Conservation (phyloP, 2,329 filamentous ascomycete genomes). For the Hymenoscyphus linearis region DNA sequence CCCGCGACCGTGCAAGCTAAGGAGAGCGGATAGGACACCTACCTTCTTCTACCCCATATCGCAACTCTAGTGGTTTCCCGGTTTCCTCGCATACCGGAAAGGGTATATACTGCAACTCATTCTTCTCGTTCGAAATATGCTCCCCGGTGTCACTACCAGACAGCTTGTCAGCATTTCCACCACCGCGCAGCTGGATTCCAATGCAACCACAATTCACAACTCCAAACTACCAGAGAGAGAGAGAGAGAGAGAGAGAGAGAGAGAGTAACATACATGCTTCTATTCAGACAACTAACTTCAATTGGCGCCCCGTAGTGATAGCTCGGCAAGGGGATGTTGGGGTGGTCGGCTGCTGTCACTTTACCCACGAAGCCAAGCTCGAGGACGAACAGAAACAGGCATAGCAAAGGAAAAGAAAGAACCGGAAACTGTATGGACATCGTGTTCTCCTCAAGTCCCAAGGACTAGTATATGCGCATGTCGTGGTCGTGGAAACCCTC, state of each 20-base stretch:
- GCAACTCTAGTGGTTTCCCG: conserved; percentile 70
- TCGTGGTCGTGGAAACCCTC: background rate
- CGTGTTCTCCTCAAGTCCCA: background rate
- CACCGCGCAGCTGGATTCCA: background rate
- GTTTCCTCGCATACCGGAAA: conserved; percentile 92
- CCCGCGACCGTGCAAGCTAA: background rate
- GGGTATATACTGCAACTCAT: conserved; percentile 86
- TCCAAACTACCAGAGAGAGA: background rate
- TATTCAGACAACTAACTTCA: conserved; percentile 67
- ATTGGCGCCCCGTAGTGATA: conserved; percentile 64
- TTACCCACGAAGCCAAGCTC: conserved; percentile 4
- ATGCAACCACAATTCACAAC: background rate
- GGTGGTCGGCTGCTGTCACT: conserved; percentile 20
- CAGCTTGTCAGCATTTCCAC: conserved; percentile 1
- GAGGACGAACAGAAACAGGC: conserved; percentile 7
- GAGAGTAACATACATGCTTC: conserved; percentile 55
- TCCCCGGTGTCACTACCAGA: conserved; percentile 72
- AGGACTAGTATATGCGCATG: conserved; percentile 5
- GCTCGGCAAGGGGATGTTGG: conserved; percentile 42
- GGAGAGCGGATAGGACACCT: conserved; percentile 1
- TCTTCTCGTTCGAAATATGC: conserved; percentile 74
- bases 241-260: conserved; percentile 1
- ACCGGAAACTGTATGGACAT: conserved; percentile 11
- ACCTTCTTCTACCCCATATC: conserved; percentile 68
- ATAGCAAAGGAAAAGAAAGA: conserved; percentile 1